Evolutionary conservation across 148 eudicot species (phyloP).

Genomic region (Cornus florida): DNA sequence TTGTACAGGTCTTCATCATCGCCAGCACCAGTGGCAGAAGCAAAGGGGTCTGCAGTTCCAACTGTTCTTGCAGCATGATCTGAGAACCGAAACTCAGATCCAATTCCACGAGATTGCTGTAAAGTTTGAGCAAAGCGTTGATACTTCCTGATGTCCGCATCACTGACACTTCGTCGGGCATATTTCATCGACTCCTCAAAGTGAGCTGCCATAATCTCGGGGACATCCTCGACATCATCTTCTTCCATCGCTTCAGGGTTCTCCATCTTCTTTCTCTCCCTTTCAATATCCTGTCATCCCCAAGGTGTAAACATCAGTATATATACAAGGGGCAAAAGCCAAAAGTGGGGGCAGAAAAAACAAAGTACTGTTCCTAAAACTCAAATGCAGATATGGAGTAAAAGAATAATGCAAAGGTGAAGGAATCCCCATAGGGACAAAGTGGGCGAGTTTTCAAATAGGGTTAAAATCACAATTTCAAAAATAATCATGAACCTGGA

Average conservation of each 20-base stretch:
- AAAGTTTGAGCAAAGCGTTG: too few relatives aligned
- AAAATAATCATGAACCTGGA: too few relatives aligned
- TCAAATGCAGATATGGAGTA: too few relatives aligned
- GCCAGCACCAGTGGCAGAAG: conserved; percentile 15
- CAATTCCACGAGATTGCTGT: too few relatives aligned
- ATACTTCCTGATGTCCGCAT: too few relatives aligned
- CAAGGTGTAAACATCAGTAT: neutral
- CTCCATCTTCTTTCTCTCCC: conserved; percentile 26
- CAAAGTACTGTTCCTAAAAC: neutral
- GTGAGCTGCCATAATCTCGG: conserved; percentile 37
- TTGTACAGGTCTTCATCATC: conserved; percentile 35
- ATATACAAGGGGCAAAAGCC: neutral
- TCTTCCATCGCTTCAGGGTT: conserved; percentile 45
- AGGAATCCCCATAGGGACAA: too few relatives aligned
- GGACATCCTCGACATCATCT: conserved; percentile 28
- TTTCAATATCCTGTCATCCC: conserved; percentile 33
- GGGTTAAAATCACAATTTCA: too few relatives aligned
- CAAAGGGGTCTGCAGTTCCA: conserved; percentile 30
- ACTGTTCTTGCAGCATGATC: too few relatives aligned
- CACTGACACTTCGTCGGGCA: conserved; percentile 47
- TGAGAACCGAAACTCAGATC: too few relatives aligned
- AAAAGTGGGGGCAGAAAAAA: too few relatives aligned
- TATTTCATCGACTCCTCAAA: conserved; percentile 47
- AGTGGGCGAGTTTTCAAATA: too few relatives aligned
- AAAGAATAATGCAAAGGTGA: too few relatives aligned